Percentiles rank a stretch among this genome's conserved stretches.
phyloP scores from a whole-genome alignment of 768 basidiomycete species.

The Multifurca ochricompacta region DNA sequence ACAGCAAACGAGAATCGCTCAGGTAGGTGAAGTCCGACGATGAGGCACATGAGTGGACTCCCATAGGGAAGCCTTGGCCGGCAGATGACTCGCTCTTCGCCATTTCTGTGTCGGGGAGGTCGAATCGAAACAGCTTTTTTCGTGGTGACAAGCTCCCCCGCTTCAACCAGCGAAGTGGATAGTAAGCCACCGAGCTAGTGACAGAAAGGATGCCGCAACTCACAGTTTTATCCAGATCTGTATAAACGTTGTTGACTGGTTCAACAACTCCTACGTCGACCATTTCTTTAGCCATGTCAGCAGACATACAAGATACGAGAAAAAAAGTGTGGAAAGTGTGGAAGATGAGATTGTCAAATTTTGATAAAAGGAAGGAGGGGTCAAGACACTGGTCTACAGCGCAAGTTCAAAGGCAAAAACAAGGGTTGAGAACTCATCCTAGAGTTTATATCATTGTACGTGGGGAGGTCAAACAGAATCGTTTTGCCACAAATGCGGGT shows the following conservation, averaged over 20 bases:
- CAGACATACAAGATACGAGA: background rate
- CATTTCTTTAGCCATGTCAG: background rate
- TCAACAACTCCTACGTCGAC: background rate
- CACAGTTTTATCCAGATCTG: background rate
- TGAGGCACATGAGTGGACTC: background rate
- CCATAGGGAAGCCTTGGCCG: background rate
- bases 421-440: background rate
- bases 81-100: background rate
- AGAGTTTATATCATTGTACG: background rate
- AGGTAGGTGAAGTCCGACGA: background rate
- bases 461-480: background rate
- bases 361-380: too few species aligned
- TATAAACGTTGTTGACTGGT: background rate
- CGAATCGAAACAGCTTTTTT: background rate
- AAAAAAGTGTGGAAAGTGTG: background rate
- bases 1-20: background rate
- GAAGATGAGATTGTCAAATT: background rate
- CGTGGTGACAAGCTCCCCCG: background rate
- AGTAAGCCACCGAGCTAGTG: background rate
- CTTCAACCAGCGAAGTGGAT: background rate
- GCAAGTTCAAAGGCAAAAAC: background rate
- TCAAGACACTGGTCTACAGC: background rate
- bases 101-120: background rate
- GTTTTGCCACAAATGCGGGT: constrained; percentile 2
- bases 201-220: background rate